Evolutionary conservation across 768 basidiomycete species (phyloP), one percentile per base, ranked within the genome.

Genomic region (Tulasnella sp.): DNA sequence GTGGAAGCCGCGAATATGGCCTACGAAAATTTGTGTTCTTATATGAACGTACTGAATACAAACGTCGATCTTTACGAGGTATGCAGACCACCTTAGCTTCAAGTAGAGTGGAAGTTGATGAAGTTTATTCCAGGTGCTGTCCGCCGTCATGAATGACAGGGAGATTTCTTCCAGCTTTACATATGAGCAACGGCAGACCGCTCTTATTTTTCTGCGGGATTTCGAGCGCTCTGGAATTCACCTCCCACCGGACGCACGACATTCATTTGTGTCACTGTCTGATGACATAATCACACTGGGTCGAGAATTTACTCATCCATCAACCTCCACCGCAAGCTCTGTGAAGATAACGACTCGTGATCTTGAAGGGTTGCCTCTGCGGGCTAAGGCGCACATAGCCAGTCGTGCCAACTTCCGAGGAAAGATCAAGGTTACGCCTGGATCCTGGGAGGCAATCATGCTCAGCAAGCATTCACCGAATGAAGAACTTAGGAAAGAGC

Each of bases 161-260:
- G 71, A 74, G 20, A 73, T 89, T 33, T 74, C 81, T 27, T 69
- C 73, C 45, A 76, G 77, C 0, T 72, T 88, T 45, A 75, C 72
- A 44, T 75, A 74, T 10, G 87, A 89, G 61, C 87, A 82, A n/a
- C 68, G 76, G 48, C 78, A 83, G 57, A 90, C 92, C 5, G 91
- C 95, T 25, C 72, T 85, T 20, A 92, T 92, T 54, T 98, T 98
- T 66, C 83, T 89, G 76, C 76, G 84, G 41, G 95, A 98, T 71
- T 99, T 99, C 66, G 88, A 95, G 62, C 91, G 91, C 64, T 98
- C 92, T 12, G 93, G 89, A 7, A 92, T 98, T 56, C 76, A 92
- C 63, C 73, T 99, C 10, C 82, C 89, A 8, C 76, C 81, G 0
- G 71, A 71, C 8, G 72, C 89, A 58, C 77, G 95, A 34, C 70